Evolutionary conservation across 2,329 filamentous ascomycete species (phyloP).

Genomic region (Colletotrichum plurivorum): DNA sequence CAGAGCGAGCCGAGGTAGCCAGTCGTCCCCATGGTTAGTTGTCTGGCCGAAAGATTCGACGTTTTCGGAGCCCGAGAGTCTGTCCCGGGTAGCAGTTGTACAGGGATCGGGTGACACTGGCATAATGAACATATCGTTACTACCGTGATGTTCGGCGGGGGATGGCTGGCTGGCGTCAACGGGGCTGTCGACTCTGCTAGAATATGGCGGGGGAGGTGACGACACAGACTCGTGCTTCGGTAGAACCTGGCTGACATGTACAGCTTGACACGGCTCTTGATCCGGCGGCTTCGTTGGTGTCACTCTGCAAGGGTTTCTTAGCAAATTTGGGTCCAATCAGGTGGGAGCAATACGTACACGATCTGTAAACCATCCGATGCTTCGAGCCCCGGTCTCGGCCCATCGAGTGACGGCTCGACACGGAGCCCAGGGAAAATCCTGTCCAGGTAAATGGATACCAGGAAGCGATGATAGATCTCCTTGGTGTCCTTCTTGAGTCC

Average conservation of each 20-base stretch:
- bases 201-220: constrained; percentile 1
- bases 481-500: constrained; percentile 68
- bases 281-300: neutral
- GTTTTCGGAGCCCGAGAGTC: neutral
- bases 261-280: neutral
- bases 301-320: constrained; percentile 6
- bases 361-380: neutral
- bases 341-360: constrained; percentile 10
- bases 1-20: neutral
- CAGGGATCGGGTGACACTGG: neutral
- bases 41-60: neutral
- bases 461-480: constrained; percentile 60
- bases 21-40: neutral
- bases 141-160: neutral
- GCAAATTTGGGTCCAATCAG: neutral
- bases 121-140: neutral
- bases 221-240: neutral
- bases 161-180: neutral
- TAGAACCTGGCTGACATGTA: constrained; percentile 5
- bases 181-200: too few species aligned
- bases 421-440: constrained; percentile 58
- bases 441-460: constrained; percentile 59
- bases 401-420: constrained; percentile 44
- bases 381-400: neutral
- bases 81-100: neutral